A percentile compares a stretch with the other conserved stretches of the same genome.
Evolutionary conservation across 805 yeast species (phyloP).

Genomic region (Lachancea kluyveri): DNA sequence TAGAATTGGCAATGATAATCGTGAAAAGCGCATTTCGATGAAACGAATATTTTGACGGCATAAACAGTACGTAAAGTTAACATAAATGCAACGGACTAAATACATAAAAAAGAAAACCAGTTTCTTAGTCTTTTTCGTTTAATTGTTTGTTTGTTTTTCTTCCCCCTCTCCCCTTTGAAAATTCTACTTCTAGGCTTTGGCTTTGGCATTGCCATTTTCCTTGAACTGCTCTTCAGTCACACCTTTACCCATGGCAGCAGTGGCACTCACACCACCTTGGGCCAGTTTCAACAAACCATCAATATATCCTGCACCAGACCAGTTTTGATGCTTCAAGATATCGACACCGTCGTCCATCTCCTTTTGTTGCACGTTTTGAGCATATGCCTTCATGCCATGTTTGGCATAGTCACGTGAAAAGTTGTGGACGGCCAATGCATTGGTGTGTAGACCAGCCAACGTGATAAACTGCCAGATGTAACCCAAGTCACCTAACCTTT

Average conservation of each 20-base stretch:
- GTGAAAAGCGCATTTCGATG: no score
- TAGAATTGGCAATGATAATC: no score
- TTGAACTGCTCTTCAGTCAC: constrained; percentile 96
- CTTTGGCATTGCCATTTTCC: no score
- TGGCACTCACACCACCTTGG: constrained; percentile 89
- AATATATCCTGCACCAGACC: constrained; percentile 98
- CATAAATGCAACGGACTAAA: no score
- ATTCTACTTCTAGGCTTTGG: no score
- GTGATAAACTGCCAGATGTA: constrained; percentile 98
- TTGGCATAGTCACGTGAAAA: constrained; percentile 73
- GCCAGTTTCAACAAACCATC: constrained; percentile 85
- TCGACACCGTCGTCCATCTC: constrained; percentile 89
- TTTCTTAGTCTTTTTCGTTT: no score
- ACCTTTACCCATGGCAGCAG: constrained; percentile 98
- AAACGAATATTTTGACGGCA: no score
- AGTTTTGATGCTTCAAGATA: constrained; percentile 95
- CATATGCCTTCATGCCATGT: constrained; percentile 94
- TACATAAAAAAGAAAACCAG: no score
- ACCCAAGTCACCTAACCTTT: constrained; percentile 80
- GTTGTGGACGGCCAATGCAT: constrained; percentile 84
- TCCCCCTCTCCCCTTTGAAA: no score
- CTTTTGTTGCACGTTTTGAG: constrained; percentile 75
- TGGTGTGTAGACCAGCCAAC: constrained; percentile 93
- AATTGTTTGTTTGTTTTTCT: no score
- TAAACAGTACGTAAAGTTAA: no score